Conservation (phyloP, 1,284 basidiomycete species). For the Ustilago nuda region DNA sequence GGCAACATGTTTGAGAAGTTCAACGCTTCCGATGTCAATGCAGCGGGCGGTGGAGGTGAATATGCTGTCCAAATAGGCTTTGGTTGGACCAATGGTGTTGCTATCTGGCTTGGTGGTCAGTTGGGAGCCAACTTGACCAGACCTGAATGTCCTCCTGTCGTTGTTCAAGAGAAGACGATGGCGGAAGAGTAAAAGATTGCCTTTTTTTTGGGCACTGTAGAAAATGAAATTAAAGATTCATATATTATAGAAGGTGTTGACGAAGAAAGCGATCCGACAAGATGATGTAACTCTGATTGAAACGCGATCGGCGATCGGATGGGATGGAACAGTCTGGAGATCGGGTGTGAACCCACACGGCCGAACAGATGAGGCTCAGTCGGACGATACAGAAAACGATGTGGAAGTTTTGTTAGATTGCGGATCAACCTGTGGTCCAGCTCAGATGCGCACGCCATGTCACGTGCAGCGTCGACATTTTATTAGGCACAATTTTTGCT, state of each 20-base stretch:
- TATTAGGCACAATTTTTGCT: not conserved
- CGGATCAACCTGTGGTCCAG: too few relatives aligned
- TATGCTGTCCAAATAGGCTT: slow-evolving; percentile 78
- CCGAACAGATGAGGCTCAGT: too few relatives aligned
- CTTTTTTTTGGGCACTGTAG: not conserved
- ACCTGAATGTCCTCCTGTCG: slow-evolving; percentile 38
- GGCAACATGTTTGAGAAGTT: slow-evolving; percentile 80
- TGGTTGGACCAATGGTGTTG: slow-evolving; percentile 52
- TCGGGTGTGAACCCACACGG: too few relatives aligned
- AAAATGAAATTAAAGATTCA: not conserved
- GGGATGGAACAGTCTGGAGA: too few relatives aligned
- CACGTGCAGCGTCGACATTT: not conserved
- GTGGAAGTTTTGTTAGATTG: too few relatives aligned
- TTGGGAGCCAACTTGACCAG: slow-evolving; percentile 46
- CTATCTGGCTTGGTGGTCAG: slow-evolving; percentile 45
- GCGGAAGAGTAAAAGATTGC: slow-evolving; percentile 8
- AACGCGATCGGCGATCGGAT: too few relatives aligned
- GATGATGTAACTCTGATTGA: too few relatives aligned
- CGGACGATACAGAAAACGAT: too few relatives aligned
- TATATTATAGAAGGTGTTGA: too few relatives aligned
- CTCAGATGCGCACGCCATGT: too few relatives aligned
- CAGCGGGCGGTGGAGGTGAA: slow-evolving; percentile 79
- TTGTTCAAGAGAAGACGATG: slow-evolving; percentile 21
- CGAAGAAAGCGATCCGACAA: too few relatives aligned
- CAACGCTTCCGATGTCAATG: slow-evolving; percentile 78